These are phyloP conservation scores for Pseudopithomyces maydicus DNA, from an alignment of 2,329 filamentous ascomycete species.

Conservation along the genomic window DNA sequence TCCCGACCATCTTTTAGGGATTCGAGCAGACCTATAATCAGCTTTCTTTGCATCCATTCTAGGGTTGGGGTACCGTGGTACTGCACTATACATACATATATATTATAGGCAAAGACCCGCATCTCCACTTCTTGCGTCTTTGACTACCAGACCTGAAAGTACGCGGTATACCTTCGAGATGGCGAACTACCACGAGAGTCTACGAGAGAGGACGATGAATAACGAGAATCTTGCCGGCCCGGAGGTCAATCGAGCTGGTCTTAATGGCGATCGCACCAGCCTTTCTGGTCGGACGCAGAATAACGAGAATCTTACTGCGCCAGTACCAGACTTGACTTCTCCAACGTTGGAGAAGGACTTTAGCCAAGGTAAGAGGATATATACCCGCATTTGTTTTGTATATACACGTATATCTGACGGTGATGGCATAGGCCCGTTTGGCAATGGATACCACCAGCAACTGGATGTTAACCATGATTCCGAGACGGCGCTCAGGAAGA, in stretches of 20 bases:
- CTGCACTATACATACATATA: neutral
- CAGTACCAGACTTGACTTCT: conserved; percentile 14
- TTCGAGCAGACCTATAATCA: neutral
- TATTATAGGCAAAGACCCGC: no score
- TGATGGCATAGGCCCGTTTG: neutral
- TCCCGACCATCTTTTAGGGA: neutral
- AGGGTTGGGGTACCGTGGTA: neutral
- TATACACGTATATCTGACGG: no score
- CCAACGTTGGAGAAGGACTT: conserved; percentile 54
- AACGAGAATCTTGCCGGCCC: conserved; percentile 19
- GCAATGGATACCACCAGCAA: conserved; percentile 26
- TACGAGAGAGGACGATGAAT: conserved; percentile 14
- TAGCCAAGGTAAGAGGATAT: conserved; percentile 33
- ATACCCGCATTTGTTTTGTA: neutral
- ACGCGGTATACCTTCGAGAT: conserved; percentile 10
- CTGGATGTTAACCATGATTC: conserved; percentile 34
- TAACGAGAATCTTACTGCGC: conserved; percentile 23
- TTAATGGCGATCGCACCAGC: conserved; percentile 15
- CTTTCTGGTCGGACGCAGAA: conserved; percentile 13
- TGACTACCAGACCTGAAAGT: neutral
- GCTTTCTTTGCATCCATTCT: neutral
- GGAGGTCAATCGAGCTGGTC: conserved; percentile 7
- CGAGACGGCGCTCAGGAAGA: conserved; percentile 35
- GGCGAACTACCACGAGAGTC: conserved; percentile 16
- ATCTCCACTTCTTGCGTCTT: neutral